Percentiles rank a stretch among this genome's conserved stretches.
These are phyloP conservation scores for Darksidea phi DNA, from an alignment of 495 filamentous ascomycete genomes.

Conservation along the genomic window DNA sequence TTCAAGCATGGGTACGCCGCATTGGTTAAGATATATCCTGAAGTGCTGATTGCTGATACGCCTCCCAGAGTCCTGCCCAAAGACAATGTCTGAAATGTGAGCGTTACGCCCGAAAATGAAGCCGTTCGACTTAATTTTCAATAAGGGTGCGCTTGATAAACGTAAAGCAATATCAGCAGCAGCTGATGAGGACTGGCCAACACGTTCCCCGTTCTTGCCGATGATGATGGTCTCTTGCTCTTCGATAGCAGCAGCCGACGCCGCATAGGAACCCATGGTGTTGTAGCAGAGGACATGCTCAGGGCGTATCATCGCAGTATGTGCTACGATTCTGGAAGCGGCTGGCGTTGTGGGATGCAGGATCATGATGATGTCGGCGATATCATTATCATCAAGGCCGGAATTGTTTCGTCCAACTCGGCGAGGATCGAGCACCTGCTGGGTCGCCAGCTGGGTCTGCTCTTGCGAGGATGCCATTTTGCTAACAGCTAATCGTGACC, in stretches of 20 bases:
- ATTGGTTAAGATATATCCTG: slow-evolving; percentile 77
- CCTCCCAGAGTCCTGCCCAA: slow-evolving; percentile 53
- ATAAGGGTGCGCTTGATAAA: slow-evolving; percentile 60
- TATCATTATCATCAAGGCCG: slow-evolving; percentile 73
- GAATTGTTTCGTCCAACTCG: slow-evolving; percentile 73
- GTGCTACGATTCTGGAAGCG: slow-evolving; percentile 65
- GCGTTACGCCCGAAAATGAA: slow-evolving; percentile 83
- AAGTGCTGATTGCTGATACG: slow-evolving; percentile 88
- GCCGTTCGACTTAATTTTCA: slow-evolving; percentile 63
- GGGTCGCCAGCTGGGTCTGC: slow-evolving; percentile 69
- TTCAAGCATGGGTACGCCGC: slow-evolving; percentile 82
- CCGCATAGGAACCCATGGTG: slow-evolving; percentile 20
- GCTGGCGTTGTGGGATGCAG: slow-evolving; percentile 73
- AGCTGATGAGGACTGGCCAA: slow-evolving; percentile 28
- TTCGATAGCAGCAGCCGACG: slow-evolving; percentile 47
- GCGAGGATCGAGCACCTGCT: slow-evolving; percentile 76
- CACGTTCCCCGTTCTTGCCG: not conserved
- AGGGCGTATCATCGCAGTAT: slow-evolving; percentile 51
- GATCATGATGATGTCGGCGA: slow-evolving; percentile 84
- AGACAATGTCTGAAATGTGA: slow-evolving; percentile 68
- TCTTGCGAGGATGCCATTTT: slow-evolving; percentile 39
- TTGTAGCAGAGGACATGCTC: slow-evolving; percentile 57
- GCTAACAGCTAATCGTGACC: not conserved
- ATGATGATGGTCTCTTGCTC: slow-evolving; percentile 55
- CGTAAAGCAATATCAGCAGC: slow-evolving; percentile 70